Evolutionary conservation across 805 yeast species (phyloP).

Genomic region (Jamesozyma rosinii): DNA sequence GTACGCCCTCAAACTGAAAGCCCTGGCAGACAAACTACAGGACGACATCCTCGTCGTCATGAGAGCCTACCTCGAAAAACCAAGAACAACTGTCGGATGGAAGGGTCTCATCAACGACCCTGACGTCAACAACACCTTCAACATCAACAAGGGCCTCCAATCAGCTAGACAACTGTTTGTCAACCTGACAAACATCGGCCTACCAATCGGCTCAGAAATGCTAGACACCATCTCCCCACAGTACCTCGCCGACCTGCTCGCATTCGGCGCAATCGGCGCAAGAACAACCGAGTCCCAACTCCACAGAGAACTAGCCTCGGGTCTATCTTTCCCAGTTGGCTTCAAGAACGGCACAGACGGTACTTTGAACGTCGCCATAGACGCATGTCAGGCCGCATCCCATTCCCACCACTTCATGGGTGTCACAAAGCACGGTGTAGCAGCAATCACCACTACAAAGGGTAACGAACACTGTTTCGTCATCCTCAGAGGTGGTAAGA

Average conservation of each 20-base stretch:
- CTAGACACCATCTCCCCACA: conserved; percentile 96
- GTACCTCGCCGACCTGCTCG: conserved; percentile 79
- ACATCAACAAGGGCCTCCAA: conserved; percentile 89
- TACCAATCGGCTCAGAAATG: conserved; percentile 97
- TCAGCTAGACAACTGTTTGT: conserved; percentile 78
- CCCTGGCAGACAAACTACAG: conserved; percentile 57
- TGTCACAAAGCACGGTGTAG: conserved; percentile 93
- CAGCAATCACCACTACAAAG: conserved; percentile 90
- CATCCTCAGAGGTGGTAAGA: conserved; percentile 91
- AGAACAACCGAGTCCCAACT: conserved; percentile 97
- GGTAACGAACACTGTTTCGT: conserved; percentile 94
- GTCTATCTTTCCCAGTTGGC: conserved; percentile 96
- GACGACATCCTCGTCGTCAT: conserved; percentile 76
- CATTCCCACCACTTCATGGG: conserved; percentile 93
- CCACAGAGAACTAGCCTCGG: conserved; percentile 95
- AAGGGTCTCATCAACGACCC: conserved; percentile 97
- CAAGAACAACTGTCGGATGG: conserved; percentile 99
- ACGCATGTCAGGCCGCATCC: conserved; percentile 87
- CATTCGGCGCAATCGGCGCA: conserved; percentile 97
- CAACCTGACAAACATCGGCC: conserved; percentile 62
- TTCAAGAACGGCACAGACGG: conserved; percentile 99
- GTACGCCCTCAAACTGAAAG: conserved; percentile 63
- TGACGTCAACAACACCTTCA: conserved; percentile 82
- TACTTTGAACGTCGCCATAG: conserved; percentile 81
- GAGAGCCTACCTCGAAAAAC: conserved; percentile 98